Conservation (phyloP, 2,329 filamentous ascomycete genomes). For the Zalaria obscura region DNA sequence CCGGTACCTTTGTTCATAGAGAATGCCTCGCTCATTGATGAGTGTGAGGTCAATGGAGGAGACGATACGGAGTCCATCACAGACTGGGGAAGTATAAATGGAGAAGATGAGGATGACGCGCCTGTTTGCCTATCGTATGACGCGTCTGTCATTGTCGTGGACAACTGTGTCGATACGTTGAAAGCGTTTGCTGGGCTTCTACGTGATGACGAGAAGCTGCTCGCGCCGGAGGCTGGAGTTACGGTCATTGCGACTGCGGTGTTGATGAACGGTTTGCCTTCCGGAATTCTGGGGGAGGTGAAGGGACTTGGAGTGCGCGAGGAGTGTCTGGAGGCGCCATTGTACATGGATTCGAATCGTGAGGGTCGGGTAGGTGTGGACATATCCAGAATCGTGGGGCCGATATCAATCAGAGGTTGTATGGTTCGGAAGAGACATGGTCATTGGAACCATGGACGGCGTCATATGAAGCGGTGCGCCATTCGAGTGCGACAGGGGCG, state of each 20-base stretch:
- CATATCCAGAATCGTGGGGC: background rate
- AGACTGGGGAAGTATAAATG: slow-evolving; percentile 8
- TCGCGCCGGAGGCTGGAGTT: slow-evolving; percentile 14
- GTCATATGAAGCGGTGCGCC: too few species aligned
- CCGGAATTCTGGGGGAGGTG: background rate
- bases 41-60: slow-evolving; percentile 5
- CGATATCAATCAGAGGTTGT: too few species aligned
- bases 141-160: slow-evolving; percentile 48
- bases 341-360: background rate
- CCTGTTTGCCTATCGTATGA: slow-evolving; percentile 7
- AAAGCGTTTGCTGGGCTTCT: slow-evolving; percentile 24
- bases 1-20: slow-evolving; percentile 24
- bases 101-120: slow-evolving; percentile 3
- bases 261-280: background rate
- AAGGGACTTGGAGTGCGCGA: background rate
- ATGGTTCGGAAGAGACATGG: too few species aligned
- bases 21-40: slow-evolving; percentile 8
- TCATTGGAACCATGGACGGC: too few species aligned
- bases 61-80: slow-evolving; percentile 6
- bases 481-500: too few species aligned
- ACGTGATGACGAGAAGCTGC: slow-evolving; percentile 21
- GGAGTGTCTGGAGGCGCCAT: background rate
- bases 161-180: slow-evolving; percentile 21
- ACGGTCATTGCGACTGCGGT: slow-evolving; percentile 9
- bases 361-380: background rate